A percentile compares a stretch with the other conserved stretches of the same genome.
These are phyloP conservation scores for Beta lomatogona DNA, from an alignment of 179 eudicot species.

Conservation along the genomic window DNA sequence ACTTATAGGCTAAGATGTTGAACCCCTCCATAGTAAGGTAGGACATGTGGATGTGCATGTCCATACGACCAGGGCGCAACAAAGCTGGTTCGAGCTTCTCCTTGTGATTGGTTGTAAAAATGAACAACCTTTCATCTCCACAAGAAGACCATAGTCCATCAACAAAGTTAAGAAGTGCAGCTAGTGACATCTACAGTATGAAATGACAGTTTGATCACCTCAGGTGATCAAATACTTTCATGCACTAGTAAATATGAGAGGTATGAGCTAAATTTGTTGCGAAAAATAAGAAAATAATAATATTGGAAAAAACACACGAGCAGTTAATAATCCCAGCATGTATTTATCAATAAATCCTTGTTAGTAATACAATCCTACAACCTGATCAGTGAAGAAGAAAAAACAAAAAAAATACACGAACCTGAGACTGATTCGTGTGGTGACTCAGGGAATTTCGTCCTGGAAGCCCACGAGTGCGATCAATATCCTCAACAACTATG, in stretches of 20 bases:
- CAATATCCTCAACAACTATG: not conserved
- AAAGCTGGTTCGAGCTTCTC: not conserved
- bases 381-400: not conserved
- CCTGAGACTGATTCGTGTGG: not conserved
- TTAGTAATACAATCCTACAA: too few relatives aligned
- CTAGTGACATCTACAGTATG: not conserved
- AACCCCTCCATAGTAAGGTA: slow-evolving; percentile 4
- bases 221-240: too few relatives aligned
- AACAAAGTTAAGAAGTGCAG: not conserved
- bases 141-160: slow-evolving; percentile 7
- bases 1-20: not conserved
- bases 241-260: too few relatives aligned
- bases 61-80: slow-evolving; percentile 11
- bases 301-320: too few relatives aligned
- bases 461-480: not conserved
- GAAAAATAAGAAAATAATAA: too few relatives aligned
- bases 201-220: not conserved
- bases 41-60: slow-evolving; percentile 8
- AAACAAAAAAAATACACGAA: not conserved
- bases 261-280: too few relatives aligned
- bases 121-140: not conserved
- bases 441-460: not conserved
- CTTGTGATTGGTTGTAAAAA: slow-evolving; percentile 1
- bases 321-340: too few relatives aligned
- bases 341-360: too few relatives aligned